These are phyloP conservation scores for Aspergillus bertholletiae DNA, from an alignment of 495 filamentous ascomycete genomes.

Conservation along the genomic window DNA sequence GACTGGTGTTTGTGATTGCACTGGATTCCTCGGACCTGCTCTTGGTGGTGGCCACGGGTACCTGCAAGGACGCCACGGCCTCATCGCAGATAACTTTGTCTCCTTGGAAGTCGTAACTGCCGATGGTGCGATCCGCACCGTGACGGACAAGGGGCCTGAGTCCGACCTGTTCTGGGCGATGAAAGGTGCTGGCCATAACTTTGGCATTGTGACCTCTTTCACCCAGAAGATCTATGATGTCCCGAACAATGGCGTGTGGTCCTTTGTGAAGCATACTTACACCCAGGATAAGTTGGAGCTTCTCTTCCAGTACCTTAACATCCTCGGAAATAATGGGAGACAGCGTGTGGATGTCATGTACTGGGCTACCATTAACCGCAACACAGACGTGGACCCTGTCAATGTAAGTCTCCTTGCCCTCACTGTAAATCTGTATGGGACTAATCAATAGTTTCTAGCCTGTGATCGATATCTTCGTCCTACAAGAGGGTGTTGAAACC, in stretches of 20 bases:
- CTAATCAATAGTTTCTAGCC: constrained; percentile 1
- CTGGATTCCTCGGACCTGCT: constrained; percentile 12
- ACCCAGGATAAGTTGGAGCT: constrained; percentile 5
- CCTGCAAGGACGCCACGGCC: constrained; percentile 14
- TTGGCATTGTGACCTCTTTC: constrained; percentile 18
- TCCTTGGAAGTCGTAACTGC: constrained; percentile 13
- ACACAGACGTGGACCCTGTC: background rate
- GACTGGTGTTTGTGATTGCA: constrained; percentile 16
- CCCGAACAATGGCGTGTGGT: constrained; percentile 5
- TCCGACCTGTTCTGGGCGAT: constrained; percentile 18
- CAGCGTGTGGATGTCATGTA: constrained; percentile 7
- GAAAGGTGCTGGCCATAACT: constrained; percentile 19
- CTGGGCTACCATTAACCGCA: constrained; percentile 4
- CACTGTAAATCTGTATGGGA: background rate
- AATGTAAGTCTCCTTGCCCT: constrained; percentile 5
- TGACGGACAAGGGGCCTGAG: constrained; percentile 1
- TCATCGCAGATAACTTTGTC: constrained; percentile 14
- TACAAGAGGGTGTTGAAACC: constrained; percentile 1
- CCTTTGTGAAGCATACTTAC: constrained; percentile 6
- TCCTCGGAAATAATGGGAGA: constrained; percentile 1
- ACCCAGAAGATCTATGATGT: constrained; percentile 18
- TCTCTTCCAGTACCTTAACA: constrained; percentile 7
- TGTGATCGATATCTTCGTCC: constrained; percentile 1
- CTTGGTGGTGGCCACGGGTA: constrained; percentile 18
- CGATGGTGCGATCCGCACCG: constrained; percentile 6